Evolutionary conservation across 148 eudicot genomes (phyloP).

Genomic region (Chenopodium quinoa): DNA sequence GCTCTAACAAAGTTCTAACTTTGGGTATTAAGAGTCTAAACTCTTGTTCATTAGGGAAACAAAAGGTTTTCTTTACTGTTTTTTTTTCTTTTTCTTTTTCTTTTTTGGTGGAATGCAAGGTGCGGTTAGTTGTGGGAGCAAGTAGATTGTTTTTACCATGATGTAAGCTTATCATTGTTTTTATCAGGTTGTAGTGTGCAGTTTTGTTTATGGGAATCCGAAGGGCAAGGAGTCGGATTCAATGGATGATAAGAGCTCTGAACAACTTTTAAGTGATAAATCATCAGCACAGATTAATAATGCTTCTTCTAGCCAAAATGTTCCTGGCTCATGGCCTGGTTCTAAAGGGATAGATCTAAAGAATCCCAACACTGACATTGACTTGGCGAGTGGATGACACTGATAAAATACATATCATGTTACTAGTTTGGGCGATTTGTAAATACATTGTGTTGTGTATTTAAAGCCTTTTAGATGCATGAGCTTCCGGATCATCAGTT

Average conservation of each 20-base stretch:
- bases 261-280: constrained; percentile 27
- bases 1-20: neutral
- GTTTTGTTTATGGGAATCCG: constrained; percentile 65
- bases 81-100: too few species aligned
- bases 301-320: constrained; percentile 29
- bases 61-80: too few species aligned
- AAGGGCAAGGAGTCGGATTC: constrained; percentile 42
- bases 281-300: constrained; percentile 17
- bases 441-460: constrained; percentile 39
- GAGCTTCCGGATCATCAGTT: constrained; percentile 20
- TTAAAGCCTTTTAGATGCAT: constrained; percentile 26
- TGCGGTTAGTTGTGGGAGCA: neutral
- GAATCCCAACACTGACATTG: constrained; percentile 39
- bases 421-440: constrained; percentile 25
- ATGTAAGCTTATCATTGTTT: constrained; percentile 10
- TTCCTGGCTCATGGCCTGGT: constrained; percentile 31
- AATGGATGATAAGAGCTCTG: constrained; percentile 33
- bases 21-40: neutral
- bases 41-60: neutral
- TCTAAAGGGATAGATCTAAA: constrained; percentile 29
- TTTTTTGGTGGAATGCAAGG: neutral
- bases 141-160: neutral
- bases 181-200: constrained; percentile 73
- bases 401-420: neutral
- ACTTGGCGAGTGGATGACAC: constrained; percentile 38